Evolutionary conservation across 2,329 filamentous ascomycete genomes (phyloP).

Genomic region (Camillea tinctor): DNA sequence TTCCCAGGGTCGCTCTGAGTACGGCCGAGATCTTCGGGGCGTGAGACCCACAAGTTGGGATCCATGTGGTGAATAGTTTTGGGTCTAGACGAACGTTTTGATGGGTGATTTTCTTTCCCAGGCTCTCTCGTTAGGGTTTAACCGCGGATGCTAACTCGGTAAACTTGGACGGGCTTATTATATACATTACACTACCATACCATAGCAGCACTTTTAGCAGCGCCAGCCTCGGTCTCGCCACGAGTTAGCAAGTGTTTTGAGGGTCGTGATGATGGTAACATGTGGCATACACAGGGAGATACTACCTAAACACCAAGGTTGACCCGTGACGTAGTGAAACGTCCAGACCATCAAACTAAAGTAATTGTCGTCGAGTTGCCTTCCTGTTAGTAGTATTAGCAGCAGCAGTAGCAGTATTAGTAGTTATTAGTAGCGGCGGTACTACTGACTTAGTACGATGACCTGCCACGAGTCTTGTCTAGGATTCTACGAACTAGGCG

Average conservation of each 20-base stretch:
- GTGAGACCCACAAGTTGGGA: slow-evolving; percentile 12
- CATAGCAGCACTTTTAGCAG: background rate
- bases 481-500: background rate
- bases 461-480: background rate
- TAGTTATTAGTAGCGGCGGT: too few relatives aligned
- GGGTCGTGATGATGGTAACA: too few relatives aligned
- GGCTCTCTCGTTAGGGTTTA: background rate
- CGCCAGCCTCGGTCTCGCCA: background rate
- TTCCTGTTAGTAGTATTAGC: background rate
- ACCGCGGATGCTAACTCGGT: background rate
- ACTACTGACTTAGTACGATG: too few relatives aligned
- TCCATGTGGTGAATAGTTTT: background rate
- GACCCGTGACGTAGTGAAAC: background rate
- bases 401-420: too few relatives aligned
- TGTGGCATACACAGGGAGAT: too few relatives aligned
- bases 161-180: background rate
- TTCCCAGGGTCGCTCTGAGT: slow-evolving; percentile 18
- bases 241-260: background rate
- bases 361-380: background rate
- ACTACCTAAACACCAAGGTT: background rate
- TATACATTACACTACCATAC: too few relatives aligned
- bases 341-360: background rate
- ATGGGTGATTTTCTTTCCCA: slow-evolving; percentile 1
- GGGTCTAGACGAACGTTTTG: slow-evolving; percentile 3
- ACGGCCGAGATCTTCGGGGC: slow-evolving; percentile 18